These are phyloP conservation scores for Alopecurus myosuroides DNA, from an alignment of 176 grass and related monocot species.

Conservation along the genomic window DNA sequence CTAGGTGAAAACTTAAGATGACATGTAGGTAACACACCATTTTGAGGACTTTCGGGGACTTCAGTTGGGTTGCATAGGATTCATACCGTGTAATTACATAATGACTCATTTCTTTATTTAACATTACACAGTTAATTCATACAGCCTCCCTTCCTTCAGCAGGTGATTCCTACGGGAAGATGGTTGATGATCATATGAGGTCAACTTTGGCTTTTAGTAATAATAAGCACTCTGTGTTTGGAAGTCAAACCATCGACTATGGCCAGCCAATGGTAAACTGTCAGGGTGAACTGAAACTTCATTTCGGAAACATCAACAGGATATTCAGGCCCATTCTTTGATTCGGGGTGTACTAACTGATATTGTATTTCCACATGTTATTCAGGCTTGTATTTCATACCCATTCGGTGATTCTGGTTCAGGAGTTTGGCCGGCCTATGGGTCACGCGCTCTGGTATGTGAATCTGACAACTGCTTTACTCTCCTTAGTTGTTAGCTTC, in stretches of 20 bases:
- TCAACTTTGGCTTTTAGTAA: slow-evolving; percentile 38
- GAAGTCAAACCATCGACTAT: slow-evolving; percentile 37
- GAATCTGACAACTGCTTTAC: not conserved
- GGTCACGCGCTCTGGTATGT: slow-evolving; percentile 35
- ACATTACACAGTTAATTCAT: not conserved
- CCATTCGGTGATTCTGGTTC: slow-evolving; percentile 40
- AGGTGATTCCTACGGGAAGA: slow-evolving; percentile 26
- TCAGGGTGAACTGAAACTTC: not conserved
- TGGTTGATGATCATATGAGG: slow-evolving; percentile 27
- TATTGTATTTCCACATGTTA: not conserved
- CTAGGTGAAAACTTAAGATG: not conserved
- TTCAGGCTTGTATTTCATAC: slow-evolving; percentile 44
- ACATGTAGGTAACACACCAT: not conserved
- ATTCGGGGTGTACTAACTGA: not conserved
- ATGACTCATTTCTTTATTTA: not conserved
- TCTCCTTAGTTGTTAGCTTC: not conserved
- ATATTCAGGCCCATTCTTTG: not conserved
- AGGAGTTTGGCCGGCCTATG: slow-evolving; percentile 33
- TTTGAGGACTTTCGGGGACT: not conserved
- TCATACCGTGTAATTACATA: not conserved
- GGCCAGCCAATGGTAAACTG: slow-evolving; percentile 48
- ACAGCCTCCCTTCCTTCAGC: not conserved
- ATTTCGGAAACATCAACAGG: not conserved
- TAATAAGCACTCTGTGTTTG: slow-evolving; percentile 35
- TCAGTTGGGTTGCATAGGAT: not conserved